Evolutionary conservation across 108 stramenopile genomes (phyloP).

Genomic region (Aurantiochytrium sp.): DNA sequence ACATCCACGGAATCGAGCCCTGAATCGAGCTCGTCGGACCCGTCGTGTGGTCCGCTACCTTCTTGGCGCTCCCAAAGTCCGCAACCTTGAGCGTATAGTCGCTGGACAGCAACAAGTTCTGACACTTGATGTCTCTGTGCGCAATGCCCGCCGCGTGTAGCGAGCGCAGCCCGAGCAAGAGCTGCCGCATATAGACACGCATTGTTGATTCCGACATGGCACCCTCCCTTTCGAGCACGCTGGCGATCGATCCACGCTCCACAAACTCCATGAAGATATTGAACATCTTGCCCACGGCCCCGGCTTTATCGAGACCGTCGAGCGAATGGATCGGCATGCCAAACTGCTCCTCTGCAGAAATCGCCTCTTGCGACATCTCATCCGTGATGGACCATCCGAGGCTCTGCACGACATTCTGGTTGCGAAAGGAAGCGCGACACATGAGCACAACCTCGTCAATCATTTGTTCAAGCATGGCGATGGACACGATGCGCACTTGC

Average conservation of each 20-base stretch:
- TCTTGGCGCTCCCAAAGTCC: slow-evolving; percentile 8
- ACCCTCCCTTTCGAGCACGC: neutral
- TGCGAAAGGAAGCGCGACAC: slow-evolving; percentile 26
- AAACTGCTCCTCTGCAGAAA: neutral
- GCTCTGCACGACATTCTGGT: slow-evolving; percentile 51
- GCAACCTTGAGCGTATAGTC: neutral
- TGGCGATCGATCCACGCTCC: neutral
- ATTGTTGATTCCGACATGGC: neutral
- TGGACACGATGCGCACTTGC: slow-evolving; percentile 24
- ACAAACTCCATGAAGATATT: slow-evolving; percentile 19
- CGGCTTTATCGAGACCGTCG: neutral
- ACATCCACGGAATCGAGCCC: slow-evolving; percentile 63
- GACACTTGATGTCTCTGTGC: slow-evolving; percentile 2
- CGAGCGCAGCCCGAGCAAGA: neutral
- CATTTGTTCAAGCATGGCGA: neutral
- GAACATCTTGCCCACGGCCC: neutral
- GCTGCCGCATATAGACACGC: neutral
- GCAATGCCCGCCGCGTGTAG: slow-evolving; percentile 11
- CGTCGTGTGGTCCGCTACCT: neutral
- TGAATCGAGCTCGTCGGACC: slow-evolving; percentile 34
- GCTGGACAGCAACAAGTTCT: neutral
- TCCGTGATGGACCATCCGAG: slow-evolving; percentile 31
- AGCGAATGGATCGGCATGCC: neutral
- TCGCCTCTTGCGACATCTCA: neutral
- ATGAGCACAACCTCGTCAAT: slow-evolving; percentile 43